Evolutionary conservation across 192 early-diverging fungal species (phyloP).

Genomic region (Chytriomyces sp.): DNA sequence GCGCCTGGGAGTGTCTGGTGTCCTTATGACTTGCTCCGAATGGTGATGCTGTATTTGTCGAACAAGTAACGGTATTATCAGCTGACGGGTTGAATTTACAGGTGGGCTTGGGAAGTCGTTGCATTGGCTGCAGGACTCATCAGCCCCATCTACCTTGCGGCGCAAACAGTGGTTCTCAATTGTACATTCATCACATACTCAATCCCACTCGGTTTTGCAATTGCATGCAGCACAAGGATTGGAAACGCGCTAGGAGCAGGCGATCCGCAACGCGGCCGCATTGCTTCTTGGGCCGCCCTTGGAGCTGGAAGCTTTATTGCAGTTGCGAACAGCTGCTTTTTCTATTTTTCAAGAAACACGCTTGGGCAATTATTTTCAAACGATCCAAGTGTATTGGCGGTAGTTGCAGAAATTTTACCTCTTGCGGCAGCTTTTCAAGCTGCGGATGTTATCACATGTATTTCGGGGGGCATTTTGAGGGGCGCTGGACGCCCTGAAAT

Average conservation of each 20-base stretch:
- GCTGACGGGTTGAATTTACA: conserved; percentile 21
- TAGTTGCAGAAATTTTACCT: conserved; percentile 79
- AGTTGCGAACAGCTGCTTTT: conserved; percentile 2
- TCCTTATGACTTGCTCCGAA: conserved; percentile 69
- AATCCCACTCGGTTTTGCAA: conserved; percentile 78
- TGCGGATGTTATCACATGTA: conserved; percentile 50
- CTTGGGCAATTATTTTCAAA: conserved; percentile 67
- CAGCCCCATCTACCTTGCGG: conserved; percentile 75
- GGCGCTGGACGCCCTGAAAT: conserved; percentile 77
- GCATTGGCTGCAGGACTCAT: conserved; percentile 72
- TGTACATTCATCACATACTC: conserved; percentile 73
- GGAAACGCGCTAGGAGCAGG: conserved; percentile 49
- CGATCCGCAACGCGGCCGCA: conserved; percentile 8
- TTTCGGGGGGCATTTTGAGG: conserved; percentile 67
- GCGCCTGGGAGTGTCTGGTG: conserved; percentile 76
- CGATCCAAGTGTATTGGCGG: conserved; percentile 69
- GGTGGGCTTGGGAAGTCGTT: conserved; percentile 59
- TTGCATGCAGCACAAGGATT: conserved; percentile 82
- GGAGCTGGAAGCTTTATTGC: conserved; percentile 2
- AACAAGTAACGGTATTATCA: neutral
- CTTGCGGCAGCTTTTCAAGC: conserved; percentile 69
- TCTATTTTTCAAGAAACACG: conserved; percentile 4
- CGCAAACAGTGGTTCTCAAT: conserved; percentile 79
- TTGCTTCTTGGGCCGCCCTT: neutral
- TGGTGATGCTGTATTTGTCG: conserved; percentile 21